Conservation (phyloP, 345 rosid species). For the Eucalyptus paniculata region DNA sequence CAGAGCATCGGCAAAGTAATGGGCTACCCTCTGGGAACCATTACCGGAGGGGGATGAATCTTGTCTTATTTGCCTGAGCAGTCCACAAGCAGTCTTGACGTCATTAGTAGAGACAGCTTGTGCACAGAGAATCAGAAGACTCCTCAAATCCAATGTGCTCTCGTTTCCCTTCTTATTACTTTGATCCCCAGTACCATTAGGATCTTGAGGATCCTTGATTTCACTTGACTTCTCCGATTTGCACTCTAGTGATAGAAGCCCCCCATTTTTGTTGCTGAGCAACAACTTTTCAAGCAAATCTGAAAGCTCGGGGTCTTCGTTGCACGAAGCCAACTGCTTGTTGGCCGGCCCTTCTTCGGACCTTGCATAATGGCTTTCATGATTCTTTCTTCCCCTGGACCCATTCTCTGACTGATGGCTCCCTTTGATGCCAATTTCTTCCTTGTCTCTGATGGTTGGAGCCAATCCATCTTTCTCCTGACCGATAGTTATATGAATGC, state of each 20-base stretch:
- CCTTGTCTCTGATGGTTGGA: background rate
- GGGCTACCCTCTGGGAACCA: conserved; percentile 21
- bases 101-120: conserved; percentile 15
- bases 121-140: conserved; percentile 13
- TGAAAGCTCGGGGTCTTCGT: conserved; percentile 32
- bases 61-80: conserved; percentile 18
- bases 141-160: conserved; percentile 13
- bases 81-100: conserved; percentile 3
- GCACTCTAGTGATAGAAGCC: background rate
- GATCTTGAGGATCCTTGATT: background rate
- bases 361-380: conserved; percentile 33
- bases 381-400: conserved; percentile 43
- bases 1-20: conserved; percentile 25
- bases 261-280: background rate
- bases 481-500: background rate
- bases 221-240: background rate
- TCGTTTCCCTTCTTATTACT: background rate
- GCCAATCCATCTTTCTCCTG: background rate
- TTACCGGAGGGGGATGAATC: conserved; percentile 20
- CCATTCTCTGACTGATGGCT: conserved; percentile 3
- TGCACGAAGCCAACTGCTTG: conserved; percentile 35
- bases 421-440: conserved; percentile 11
- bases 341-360: conserved; percentile 30
- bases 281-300: conserved; percentile 54
- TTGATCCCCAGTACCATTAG: conserved; percentile 1